Evolutionary conservation across 306 rosid genomes (phyloP).

Genomic region (Dicorynia guianensis): DNA sequence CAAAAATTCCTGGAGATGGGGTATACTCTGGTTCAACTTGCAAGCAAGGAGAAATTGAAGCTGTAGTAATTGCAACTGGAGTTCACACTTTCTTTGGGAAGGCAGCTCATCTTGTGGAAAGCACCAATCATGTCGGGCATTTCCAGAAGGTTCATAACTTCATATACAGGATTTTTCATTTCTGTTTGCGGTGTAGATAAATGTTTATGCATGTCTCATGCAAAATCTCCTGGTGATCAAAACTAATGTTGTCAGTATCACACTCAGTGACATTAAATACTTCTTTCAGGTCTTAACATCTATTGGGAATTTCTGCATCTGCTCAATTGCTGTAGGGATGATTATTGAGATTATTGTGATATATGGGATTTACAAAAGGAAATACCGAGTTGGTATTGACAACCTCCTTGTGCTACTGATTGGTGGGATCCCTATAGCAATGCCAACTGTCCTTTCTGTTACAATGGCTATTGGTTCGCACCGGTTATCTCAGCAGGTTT

Average conservation of each 20-base stretch:
- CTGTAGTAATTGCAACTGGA: conserved; percentile 78
- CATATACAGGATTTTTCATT: neutral
- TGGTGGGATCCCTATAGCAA: conserved; percentile 87
- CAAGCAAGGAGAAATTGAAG: conserved; percentile 88
- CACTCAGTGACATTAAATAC: conserved; percentile 11
- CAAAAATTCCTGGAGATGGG: conserved; percentile 70
- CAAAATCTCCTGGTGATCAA: neutral
- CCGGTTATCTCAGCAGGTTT: conserved; percentile 66
- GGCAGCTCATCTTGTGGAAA: conserved; percentile 88
- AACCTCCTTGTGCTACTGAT: conserved; percentile 80
- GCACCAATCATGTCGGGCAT: conserved; percentile 77
- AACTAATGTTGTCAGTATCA: neutral
- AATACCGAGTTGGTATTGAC: conserved; percentile 60
- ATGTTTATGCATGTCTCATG: conserved; percentile 1
- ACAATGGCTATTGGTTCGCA: conserved; percentile 88
- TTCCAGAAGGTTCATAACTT: conserved; percentile 75
- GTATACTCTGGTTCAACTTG: conserved; percentile 86
- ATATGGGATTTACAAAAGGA: conserved; percentile 42
- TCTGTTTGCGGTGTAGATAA: neutral
- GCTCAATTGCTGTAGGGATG: conserved; percentile 81
- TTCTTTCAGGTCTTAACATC: conserved; percentile 70
- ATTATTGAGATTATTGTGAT: conserved; percentile 66
- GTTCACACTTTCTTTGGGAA: conserved; percentile 87
- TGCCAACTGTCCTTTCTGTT: conserved; percentile 90
- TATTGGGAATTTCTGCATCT: conserved; percentile 77